Conservation (phyloP, 2,329 filamentous ascomycete genomes). For the Venturia oleaginea region DNA sequence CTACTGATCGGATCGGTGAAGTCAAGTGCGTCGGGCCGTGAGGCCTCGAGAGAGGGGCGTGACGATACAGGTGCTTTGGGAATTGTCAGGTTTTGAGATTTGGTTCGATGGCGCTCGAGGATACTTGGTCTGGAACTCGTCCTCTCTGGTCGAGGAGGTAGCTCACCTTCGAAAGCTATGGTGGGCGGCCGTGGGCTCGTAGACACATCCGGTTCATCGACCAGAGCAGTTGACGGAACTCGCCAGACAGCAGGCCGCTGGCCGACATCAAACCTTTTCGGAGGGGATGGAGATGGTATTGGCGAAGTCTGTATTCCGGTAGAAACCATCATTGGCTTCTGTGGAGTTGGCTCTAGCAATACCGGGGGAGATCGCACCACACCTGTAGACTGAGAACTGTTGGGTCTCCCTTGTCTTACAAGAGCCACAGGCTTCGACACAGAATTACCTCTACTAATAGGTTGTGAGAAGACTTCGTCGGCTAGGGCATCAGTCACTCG, state of each 20-base stretch:
- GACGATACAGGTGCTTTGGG: conserved; percentile 48
- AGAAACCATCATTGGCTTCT: conserved; percentile 47
- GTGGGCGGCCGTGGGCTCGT: not conserved
- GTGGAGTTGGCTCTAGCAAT: conserved; percentile 36
- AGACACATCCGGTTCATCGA: not conserved
- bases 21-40: conserved; percentile 56
- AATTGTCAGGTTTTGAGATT: conserved; percentile 41
- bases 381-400: conserved; percentile 18
- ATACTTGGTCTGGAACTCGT: conserved; percentile 2
- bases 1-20: conserved; percentile 47
- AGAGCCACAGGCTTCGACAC: conserved; percentile 19
- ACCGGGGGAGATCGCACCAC: conserved; percentile 22
- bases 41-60: conserved; percentile 62
- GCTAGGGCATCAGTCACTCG: conserved; percentile 67
- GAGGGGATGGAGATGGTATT: conserved; percentile 29
- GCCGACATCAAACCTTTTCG: conserved; percentile 30
- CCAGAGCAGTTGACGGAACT: conserved; percentile 32
- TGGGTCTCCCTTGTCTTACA: conserved; percentile 22
- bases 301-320: conserved; percentile 75
- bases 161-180: conserved; percentile 8
- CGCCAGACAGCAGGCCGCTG: conserved; percentile 43
- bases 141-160: conserved; percentile 13
- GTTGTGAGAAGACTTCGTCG: conserved; percentile 67
- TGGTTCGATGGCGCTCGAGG: conserved; percentile 31
- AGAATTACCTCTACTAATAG: conserved; percentile 10